A percentile compares a stretch with the other conserved stretches of the same genome.
phyloP scores from a whole-genome alignment of 2,329 filamentous ascomycete species.

The Cercospora berteroae region DNA sequence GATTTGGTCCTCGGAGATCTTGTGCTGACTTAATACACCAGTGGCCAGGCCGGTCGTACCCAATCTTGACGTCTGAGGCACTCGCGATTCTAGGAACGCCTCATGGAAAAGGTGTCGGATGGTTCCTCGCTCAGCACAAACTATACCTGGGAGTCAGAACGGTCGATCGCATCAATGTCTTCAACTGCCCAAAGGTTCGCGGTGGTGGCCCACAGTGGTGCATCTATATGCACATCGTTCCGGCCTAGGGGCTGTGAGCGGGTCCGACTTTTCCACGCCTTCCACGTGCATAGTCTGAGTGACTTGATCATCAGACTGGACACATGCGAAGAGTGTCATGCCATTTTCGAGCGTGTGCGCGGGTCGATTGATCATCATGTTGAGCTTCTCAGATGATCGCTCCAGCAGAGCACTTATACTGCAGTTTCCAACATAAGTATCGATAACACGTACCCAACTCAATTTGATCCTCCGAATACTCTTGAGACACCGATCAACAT shows the following conservation, averaged over 20 bases:
- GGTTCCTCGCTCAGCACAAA: slow-evolving; percentile 9
- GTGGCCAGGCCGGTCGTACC: slow-evolving; percentile 2
- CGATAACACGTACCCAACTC: background rate
- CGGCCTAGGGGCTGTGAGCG: too few relatives aligned
- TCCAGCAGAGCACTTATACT: background rate
- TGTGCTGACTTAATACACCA: background rate
- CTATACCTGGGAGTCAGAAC: background rate
- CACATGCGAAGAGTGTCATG: background rate
- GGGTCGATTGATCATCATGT: background rate
- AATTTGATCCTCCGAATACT: background rate
- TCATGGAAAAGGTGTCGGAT: background rate
- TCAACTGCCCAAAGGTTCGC: background rate
- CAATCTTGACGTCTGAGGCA: background rate
- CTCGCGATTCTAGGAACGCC: background rate
- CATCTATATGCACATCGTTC: slow-evolving; percentile 7
- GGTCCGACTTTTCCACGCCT: too few relatives aligned
- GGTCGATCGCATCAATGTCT: background rate
- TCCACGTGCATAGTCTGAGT: background rate
- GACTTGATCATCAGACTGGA: background rate
- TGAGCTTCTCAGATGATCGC: background rate
- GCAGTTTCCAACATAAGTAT: background rate
- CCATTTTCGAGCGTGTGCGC: background rate
- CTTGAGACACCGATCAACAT: background rate
- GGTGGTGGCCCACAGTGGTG: background rate
- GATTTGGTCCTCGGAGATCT: too few relatives aligned